A percentile compares a stretch with the other conserved stretches of the same genome.
Conservation (phyloP, 2,329 filamentous ascomycete genomes). For the Penicillium sp. region DNA sequence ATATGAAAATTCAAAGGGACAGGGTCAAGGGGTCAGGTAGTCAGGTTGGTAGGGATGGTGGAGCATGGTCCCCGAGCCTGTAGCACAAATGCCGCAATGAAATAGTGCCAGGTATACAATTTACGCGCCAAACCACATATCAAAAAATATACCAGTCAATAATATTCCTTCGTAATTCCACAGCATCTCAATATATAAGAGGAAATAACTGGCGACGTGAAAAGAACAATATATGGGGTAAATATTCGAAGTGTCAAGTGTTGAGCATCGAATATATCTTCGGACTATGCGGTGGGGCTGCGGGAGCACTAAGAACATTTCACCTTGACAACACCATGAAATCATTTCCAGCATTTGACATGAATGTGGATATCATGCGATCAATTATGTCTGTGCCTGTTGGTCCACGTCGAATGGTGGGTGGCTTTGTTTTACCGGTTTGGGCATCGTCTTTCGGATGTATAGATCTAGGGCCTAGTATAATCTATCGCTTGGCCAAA, state of each 20-base stretch:
- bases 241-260: neutral
- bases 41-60: neutral
- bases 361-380: neutral
- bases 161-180: neutral
- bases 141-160: neutral
- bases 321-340: neutral
- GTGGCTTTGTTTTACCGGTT: neutral
- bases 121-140: neutral
- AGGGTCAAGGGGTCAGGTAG: neutral
- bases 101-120: neutral
- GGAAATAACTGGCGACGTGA: neutral
- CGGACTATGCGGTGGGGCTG: neutral
- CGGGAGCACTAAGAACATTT: neutral
- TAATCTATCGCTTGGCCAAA: neutral
- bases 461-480: neutral
- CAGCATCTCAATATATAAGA: neutral
- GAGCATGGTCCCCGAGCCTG: conserved; percentile 3
- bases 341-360: neutral
- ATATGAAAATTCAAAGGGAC: neutral
- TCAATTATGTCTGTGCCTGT: neutral
- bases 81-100: conserved; percentile 10
- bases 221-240: no score
- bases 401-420: conserved; percentile 3
- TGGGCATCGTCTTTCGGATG: neutral
- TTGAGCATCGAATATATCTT: neutral